phyloP scores from a whole-genome alignment of 2,329 filamentous ascomycete species.

The Aspergillus tubingensis region DNA sequence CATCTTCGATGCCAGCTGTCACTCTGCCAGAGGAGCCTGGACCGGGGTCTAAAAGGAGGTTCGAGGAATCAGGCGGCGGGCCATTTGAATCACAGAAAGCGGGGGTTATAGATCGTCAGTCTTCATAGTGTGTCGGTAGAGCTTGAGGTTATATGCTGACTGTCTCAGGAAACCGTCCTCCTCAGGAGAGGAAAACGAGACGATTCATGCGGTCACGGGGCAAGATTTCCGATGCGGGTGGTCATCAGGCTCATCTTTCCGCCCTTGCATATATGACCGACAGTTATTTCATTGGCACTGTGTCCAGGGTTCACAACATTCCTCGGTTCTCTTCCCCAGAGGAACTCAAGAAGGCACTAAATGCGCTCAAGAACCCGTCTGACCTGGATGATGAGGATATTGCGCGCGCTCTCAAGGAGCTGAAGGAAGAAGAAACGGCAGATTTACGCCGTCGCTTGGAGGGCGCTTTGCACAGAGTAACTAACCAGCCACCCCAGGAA shows the following conservation, averaged over 20 bases:
- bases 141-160: not conserved
- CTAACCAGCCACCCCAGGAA: constrained; percentile 26
- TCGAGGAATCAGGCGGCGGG: constrained; percentile 36
- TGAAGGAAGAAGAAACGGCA: constrained; percentile 45
- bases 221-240: constrained; percentile 70
- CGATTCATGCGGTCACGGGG: constrained; percentile 58
- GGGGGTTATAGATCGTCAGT: constrained; percentile 57
- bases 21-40: constrained; percentile 42
- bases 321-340: constrained; percentile 67
- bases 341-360: constrained; percentile 43
- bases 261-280: constrained; percentile 94
- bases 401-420: constrained; percentile 41
- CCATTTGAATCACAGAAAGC: constrained; percentile 63
- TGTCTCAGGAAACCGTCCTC: constrained; percentile 38
- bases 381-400: constrained; percentile 47
- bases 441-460: constrained; percentile 41
- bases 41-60: constrained; percentile 32
- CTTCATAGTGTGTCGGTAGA: not conserved
- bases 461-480: constrained; percentile 34
- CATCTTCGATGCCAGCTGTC: constrained; percentile 59
- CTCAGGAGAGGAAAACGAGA: constrained; percentile 67
- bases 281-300: constrained; percentile 88
- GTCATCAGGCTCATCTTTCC: constrained; percentile 76
- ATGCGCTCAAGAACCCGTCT: constrained; percentile 45
- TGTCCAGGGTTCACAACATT: constrained; percentile 76